Percentiles rank a stretch among this genome's conserved stretches.
These are phyloP conservation scores for Ganoderma multipileum DNA, from an alignment of 1,284 basidiomycete genomes.

Conservation along the genomic window DNA sequence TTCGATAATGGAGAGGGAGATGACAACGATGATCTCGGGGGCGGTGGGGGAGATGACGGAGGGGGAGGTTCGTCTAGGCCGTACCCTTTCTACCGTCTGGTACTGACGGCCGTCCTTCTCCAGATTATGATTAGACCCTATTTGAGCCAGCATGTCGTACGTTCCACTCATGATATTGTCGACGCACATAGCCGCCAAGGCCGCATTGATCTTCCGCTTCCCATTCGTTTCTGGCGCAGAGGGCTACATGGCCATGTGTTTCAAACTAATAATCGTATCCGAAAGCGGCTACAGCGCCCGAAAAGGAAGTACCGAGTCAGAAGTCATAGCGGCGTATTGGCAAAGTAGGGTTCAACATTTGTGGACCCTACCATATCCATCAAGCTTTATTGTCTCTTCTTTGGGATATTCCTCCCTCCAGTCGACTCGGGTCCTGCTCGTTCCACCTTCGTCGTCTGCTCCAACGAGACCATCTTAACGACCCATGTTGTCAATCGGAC, in stretches of 20 bases:
- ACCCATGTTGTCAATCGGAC: neutral
- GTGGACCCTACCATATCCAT: neutral
- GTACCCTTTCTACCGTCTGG: neutral
- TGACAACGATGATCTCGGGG: constrained; percentile 77
- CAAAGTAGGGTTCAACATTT: neutral
- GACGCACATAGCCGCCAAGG: neutral
- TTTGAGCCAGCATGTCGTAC: constrained; percentile 1
- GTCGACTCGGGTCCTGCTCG: constrained; percentile 8
- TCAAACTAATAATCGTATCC: neutral
- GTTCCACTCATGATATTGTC: neutral
- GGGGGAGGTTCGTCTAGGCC: constrained; percentile 50
- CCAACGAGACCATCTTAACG: constrained; percentile 2
- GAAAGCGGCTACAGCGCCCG: neutral
- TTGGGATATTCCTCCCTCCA: neutral
- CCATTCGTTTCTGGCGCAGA: too few species aligned
- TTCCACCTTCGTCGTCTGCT: neutral
- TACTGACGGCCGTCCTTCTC: neutral
- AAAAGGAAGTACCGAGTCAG: neutral
- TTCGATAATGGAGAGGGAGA: constrained; percentile 86
- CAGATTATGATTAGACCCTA: constrained; percentile 38
- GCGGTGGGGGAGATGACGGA: constrained; percentile 65
- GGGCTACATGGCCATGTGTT: neutral
- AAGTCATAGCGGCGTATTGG: neutral
- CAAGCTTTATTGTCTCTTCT: constrained; percentile 9
- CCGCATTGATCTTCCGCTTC: neutral